Evolutionary conservation across 2,329 filamentous ascomycete species (phyloP).

Genomic region (Fusarium azukiicola): DNA sequence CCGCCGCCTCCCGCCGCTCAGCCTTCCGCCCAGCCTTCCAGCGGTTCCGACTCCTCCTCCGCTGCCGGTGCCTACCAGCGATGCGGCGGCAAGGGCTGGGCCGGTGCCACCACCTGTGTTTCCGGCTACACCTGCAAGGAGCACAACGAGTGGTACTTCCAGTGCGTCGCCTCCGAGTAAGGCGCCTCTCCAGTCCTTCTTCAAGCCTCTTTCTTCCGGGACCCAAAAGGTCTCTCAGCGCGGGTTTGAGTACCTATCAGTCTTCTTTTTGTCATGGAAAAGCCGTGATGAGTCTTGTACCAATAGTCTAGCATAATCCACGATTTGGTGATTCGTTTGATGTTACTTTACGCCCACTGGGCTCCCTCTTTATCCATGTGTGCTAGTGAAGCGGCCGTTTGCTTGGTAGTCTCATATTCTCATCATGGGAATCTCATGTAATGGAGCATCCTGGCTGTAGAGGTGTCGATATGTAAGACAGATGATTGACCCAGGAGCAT

Average conservation of each 20-base stretch:
- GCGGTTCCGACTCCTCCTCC: slow-evolving; percentile 12
- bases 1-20: slow-evolving; percentile 2
- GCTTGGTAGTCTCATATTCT: background rate
- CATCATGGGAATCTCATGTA: background rate
- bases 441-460: background rate
- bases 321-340: slow-evolving; percentile 21
- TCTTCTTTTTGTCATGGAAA: slow-evolving; percentile 5
- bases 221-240: background rate
- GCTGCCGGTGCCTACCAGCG: slow-evolving; percentile 50
- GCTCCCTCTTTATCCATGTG: background rate
- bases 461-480: background rate
- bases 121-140: slow-evolving; percentile 64
- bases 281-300: slow-evolving; percentile 26
- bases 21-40: slow-evolving; percentile 2
- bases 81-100: slow-evolving; percentile 67
- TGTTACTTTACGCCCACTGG: background rate
- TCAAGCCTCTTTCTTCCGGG: background rate
- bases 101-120: slow-evolving; percentile 65
- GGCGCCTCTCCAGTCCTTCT: background rate
- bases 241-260: slow-evolving; percentile 8
- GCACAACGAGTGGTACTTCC: slow-evolving; percentile 63
- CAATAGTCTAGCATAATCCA: slow-evolving; percentile 21
- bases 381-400: background rate
- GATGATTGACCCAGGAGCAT: fast-evolving
- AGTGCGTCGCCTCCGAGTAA: slow-evolving; percentile 54